Evolutionary conservation across 2,329 filamentous ascomycete species (phyloP), one percentile per base, ranked within the genome.

Genomic region (Neurospora sp.): DNA sequence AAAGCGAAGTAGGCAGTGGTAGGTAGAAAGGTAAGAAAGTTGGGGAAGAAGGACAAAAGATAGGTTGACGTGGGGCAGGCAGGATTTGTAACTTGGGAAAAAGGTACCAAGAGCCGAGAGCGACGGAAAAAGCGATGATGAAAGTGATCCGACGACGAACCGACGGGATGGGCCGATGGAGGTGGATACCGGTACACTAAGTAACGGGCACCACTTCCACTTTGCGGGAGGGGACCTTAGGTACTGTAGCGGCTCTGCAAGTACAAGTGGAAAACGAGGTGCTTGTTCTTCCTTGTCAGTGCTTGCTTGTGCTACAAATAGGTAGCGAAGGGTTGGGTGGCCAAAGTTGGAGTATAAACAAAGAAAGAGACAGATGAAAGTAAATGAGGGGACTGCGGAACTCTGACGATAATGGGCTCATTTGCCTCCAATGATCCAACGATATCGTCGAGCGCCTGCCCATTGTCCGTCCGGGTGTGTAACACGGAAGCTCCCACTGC

Each of bases 401-500:
- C 72, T 73, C 71, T 76, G 74, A 75, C 74, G 73, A 76, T 74
- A 52, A 70, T 73, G 68, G 71, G 72, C 71, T 73, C 73, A 73
- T 70, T 58, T 62, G 15, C 28, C 17, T 36, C 28, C 7, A 58
- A 33, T 33, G 19, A 58, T 58, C 46, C 46, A 28, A 58, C 52
- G 15, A 62, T 36, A 36, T 62, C 52, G 23, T 33, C 23, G 52
- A 17, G 23, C 52, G 28, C 23, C 52, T 62, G 52, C 3, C 46
- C 52, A 62, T 62, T 62, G 15, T 36, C 52, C 15, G 15, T 33
- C 23, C 52, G 8, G 15, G 52, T 62, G 52, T 62, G 52, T 62
- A 36, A 62, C 52, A 62, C 52, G 52, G 52, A 36, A 62, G 52
- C 52, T 62, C 6, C 28, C 52, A 62, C 52, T 62, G 52, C 52